Evolutionary conservation across 2,329 filamentous ascomycete genomes (phyloP).

Genomic region (Ophiostoma sp.): DNA sequence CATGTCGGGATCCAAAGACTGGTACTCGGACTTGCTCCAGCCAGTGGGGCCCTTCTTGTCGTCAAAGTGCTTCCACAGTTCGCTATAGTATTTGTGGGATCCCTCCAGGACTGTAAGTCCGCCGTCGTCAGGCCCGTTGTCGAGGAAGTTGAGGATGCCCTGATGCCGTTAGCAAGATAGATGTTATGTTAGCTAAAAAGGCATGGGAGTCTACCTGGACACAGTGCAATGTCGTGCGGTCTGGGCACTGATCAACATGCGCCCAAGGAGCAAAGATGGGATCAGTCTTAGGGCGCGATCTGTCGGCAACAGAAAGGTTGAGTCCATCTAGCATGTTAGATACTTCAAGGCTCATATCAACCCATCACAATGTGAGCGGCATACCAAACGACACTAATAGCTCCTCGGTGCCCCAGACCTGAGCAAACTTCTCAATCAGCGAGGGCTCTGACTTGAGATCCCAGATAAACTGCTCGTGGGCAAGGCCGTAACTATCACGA

Average conservation of each 20-base stretch:
- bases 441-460: slow-evolving; percentile 12
- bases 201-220: neutral
- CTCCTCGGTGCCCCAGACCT: slow-evolving; percentile 11
- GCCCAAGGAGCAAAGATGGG: slow-evolving; percentile 13
- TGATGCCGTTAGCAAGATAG: neutral
- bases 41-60: neutral
- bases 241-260: slow-evolving; percentile 13
- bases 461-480: slow-evolving; percentile 17
- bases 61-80: slow-evolving; percentile 14
- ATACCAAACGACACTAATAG: slow-evolving; percentile 7
- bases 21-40: slow-evolving; percentile 6
- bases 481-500: slow-evolving; percentile 3
- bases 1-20: slow-evolving; percentile 10
- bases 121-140: slow-evolving; percentile 12
- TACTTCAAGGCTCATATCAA: neutral
- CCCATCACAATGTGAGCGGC: neutral
- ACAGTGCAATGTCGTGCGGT: slow-evolving; percentile 7
- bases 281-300: neutral
- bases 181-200: neutral
- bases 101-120: slow-evolving; percentile 16
- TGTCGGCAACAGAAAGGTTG: slow-evolving; percentile 14
- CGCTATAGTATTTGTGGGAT: neutral
- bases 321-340: slow-evolving; percentile 6
- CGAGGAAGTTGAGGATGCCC: slow-evolving; percentile 11
- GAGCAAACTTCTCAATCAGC: slow-evolving; percentile 5